Evolutionary conservation across 2,329 filamentous ascomycete species (phyloP), one percentile per base, ranked within the genome.

Genomic region (Orbilia blumenaviensis): DNA sequence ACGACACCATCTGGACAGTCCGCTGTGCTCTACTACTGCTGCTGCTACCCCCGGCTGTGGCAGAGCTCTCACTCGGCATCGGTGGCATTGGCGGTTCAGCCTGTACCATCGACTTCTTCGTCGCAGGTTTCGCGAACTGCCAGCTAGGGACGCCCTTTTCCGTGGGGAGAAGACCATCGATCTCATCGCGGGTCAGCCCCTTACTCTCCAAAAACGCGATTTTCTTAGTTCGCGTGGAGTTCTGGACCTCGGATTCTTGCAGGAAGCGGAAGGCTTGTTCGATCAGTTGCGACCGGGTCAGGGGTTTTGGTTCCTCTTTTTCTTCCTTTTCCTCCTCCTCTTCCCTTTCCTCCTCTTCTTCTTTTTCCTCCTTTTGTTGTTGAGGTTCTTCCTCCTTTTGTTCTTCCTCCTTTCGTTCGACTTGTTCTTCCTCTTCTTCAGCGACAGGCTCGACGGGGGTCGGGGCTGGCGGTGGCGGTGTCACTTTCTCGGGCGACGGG

Each of bases 191-290:
- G 14, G 73, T 71, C 38, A 77, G 23, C 66, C 73, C 73, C 73
- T 77, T 77, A 68, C 73, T 77, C 60, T 77, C 73, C 8, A 77
- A 52, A 34, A 77, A 77, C 25, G 44, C 38, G 10, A 32, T 29
- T 18, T 77, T 77, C 32, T 66, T 69, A 14, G 73, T 71, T 21
- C 64, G 64, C 58, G 73, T 69, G 44, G 73, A 66, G 44, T 77
- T 77, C 32, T 71, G 58, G 27, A 77, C 73, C 9, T 77, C 73
- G 27, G 73, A 71, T 54, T 77, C 73, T 6, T 38, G 29, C 34
- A 77, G 66, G 48, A 77, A 77, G 12, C 66, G 64, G 54, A 69
- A 36, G 6, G 73, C 73, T 23, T 71, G 73, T 36, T 77, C 73
- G 48, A 77, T 71, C 25, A 77, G 46, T 14, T 58, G 48, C 8